phyloP scores from a whole-genome alignment of 1,139 yeast genomes.

The Geotrichum fermentans region DNA sequence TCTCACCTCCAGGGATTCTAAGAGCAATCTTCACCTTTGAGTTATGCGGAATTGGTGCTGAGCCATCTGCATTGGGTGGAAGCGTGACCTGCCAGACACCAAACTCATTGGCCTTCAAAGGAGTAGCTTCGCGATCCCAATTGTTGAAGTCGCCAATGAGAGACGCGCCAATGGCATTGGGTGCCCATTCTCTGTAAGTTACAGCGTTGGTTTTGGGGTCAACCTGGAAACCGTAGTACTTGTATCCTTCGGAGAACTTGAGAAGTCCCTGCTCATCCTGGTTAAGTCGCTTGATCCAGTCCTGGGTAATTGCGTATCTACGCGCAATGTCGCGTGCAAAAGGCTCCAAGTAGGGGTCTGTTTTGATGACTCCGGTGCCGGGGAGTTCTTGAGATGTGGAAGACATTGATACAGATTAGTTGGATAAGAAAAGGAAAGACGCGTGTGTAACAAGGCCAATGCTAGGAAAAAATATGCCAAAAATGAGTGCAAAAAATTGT shows the following conservation, averaged over 20 bases:
- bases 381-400: conserved; percentile 7
- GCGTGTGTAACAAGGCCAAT: too few species aligned
- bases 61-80: conserved; percentile 45
- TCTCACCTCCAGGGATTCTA: conserved; percentile 61
- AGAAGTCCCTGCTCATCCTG: conserved; percentile 46
- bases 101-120: conserved; percentile 49
- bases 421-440: too few species aligned
- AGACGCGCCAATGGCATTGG: conserved; percentile 69
- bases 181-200: conserved; percentile 77
- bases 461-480: neutral
- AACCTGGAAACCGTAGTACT: conserved; percentile 71
- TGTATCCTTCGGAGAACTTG: conserved; percentile 56
- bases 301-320: conserved; percentile 52
- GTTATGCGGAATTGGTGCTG: conserved; percentile 72
- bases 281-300: conserved; percentile 51
- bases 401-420: neutral
- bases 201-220: conserved; percentile 50
- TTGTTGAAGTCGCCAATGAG: conserved; percentile 85
- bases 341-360: conserved; percentile 89
- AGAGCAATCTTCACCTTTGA: conserved; percentile 72
- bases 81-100: conserved; percentile 66
- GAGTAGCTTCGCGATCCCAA: conserved; percentile 62
- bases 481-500: neutral
- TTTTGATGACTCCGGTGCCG: conserved; percentile 40
- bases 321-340: conserved; percentile 56